phyloP scores from a whole-genome alignment of 2,329 filamentous ascomycete genomes.

The Fusarium anguioides region DNA sequence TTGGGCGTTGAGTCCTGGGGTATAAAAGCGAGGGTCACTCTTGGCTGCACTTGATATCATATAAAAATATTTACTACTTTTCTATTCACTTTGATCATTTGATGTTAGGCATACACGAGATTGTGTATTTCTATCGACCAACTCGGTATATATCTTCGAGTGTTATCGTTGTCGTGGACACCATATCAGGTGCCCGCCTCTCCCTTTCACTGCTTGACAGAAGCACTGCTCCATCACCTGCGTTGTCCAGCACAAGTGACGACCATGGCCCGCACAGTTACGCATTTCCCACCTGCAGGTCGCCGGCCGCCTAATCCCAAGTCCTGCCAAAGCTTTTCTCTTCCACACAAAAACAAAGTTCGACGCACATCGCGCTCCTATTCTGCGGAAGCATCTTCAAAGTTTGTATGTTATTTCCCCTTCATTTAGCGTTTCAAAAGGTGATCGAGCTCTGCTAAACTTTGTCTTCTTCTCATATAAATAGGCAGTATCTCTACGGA shows the following conservation, averaged over 20 bases:
- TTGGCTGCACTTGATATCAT: not conserved
- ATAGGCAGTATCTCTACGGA: not conserved
- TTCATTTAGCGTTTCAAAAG: not conserved
- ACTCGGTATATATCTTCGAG: not conserved
- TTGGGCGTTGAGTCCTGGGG: not conserved
- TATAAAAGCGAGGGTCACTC: constrained; percentile 14
- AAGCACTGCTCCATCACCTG: not conserved
- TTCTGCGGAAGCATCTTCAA: not conserved
- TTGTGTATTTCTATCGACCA: not conserved
- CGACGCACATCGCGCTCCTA: not conserved
- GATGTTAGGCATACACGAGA: no score
- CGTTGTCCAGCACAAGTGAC: not conserved
- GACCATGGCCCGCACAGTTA: constrained; percentile 4
- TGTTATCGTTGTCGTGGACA: not conserved
- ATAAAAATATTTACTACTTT: not conserved
- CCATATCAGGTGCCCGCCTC: no score
- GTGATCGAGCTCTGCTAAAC: constrained; percentile 3
- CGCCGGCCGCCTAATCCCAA: not conserved
- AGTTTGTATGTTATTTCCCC: constrained; percentile 15
- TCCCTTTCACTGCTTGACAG: not conserved
- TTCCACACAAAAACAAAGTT: not conserved
- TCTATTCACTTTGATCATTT: not conserved
- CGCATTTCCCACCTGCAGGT: not conserved
- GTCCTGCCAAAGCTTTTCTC: not conserved
- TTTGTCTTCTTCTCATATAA: not conserved